These are phyloP conservation scores for Boletus sp. DNA, from an alignment of 1,284 basidiomycete species.

Conservation along the genomic window DNA sequence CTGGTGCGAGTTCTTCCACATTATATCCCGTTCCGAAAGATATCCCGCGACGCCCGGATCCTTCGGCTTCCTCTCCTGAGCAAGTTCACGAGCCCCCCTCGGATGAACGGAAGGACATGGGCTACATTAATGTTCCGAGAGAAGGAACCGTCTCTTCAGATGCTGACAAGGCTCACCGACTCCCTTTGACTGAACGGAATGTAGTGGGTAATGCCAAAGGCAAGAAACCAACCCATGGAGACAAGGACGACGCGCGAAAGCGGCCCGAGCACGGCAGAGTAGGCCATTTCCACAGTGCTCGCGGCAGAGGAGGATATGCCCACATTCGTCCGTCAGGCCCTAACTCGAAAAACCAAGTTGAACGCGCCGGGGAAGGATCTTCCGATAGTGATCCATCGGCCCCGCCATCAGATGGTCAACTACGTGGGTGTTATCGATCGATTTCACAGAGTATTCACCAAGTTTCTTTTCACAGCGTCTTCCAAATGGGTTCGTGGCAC, in stretches of 20 bases:
- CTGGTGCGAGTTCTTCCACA: background rate
- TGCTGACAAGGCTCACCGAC: background rate
- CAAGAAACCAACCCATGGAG: background rate
- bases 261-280: background rate
- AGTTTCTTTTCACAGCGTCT: conserved; percentile 52
- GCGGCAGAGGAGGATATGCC: background rate
- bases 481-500: conserved; percentile 98
- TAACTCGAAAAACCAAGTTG: background rate
- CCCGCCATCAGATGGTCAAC: background rate
- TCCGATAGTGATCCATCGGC: background rate
- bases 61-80: background rate
- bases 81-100: background rate
- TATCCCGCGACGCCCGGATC: background rate
- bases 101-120: background rate
- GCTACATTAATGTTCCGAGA: background rate
- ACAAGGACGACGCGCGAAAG: background rate
- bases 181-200: background rate
- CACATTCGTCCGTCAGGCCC: background rate
- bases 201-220: background rate
- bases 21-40: background rate
- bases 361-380: background rate
- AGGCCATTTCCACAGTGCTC: background rate
- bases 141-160: background rate
- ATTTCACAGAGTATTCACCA: conserved; percentile 11
- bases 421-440: conserved; percentile 43